Conservation (phyloP, 2,329 filamentous ascomycete species). For the Fusarium papillatum region DNA sequence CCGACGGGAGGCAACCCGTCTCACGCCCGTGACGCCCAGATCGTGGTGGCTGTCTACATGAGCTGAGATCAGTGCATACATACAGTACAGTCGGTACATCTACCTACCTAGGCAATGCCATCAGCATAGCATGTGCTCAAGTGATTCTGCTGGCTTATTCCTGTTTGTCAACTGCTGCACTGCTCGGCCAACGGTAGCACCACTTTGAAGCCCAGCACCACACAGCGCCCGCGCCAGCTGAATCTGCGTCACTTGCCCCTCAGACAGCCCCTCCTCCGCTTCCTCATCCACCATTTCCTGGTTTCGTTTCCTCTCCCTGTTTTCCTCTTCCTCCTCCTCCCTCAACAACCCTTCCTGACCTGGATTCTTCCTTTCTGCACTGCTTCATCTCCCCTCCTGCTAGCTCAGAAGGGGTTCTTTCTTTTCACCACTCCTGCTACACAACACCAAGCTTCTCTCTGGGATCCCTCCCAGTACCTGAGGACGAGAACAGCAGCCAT, state of each 20-base stretch:
- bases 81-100: not conserved
- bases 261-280: slow-evolving; percentile 37
- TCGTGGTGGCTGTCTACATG: slow-evolving; percentile 24
- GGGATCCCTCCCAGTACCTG: slow-evolving; percentile 32
- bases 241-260: slow-evolving; percentile 47
- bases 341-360: slow-evolving; percentile 15
- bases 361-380: slow-evolving; percentile 11
- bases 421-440: slow-evolving; percentile 16
- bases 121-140: slow-evolving; percentile 7
- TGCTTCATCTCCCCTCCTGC: slow-evolving; percentile 24
- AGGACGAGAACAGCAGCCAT: slow-evolving; percentile 51
- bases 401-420: slow-evolving; percentile 37
- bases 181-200: slow-evolving; percentile 20
- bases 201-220: slow-evolving; percentile 6
- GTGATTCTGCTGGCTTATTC: slow-evolving; percentile 32
- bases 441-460: slow-evolving; percentile 17
- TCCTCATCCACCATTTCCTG: slow-evolving; percentile 20
- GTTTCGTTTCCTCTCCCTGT: slow-evolving; percentile 28
- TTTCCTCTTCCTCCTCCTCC: slow-evolving; percentile 24
- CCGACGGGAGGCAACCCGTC: slow-evolving; percentile 31
- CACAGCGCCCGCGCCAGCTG: slow-evolving; percentile 35
- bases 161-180: slow-evolving; percentile 24
- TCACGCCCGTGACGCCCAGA: slow-evolving; percentile 11
- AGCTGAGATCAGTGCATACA: slow-evolving; percentile 8
- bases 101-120: not conserved